Percentiles rank a stretch among this genome's conserved stretches.
phyloP scores from a whole-genome alignment of 2,329 filamentous ascomycete species.

The Ascosphaera apis region DNA sequence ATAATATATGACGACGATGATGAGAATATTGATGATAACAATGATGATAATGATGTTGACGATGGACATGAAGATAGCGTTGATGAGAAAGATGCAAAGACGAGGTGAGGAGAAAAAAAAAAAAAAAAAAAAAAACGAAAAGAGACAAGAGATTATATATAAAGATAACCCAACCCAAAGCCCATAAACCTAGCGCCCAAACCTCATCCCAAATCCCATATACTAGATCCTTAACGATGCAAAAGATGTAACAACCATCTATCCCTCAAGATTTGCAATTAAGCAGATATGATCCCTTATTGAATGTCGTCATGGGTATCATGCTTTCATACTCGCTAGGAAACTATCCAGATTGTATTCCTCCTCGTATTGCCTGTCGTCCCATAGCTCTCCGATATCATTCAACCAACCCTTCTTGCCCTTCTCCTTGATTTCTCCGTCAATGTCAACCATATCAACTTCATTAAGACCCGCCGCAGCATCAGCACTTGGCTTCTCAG shows the following conservation, averaged over 20 bases:
- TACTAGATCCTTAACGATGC: too few species aligned
- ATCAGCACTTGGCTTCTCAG: slow-evolving; percentile 40
- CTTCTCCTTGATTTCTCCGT: slow-evolving; percentile 78
- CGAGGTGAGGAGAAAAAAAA: slow-evolving; percentile 2
- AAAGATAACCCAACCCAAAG: too few species aligned
- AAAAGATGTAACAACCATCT: too few species aligned
- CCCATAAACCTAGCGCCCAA: too few species aligned
- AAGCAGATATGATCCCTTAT: too few species aligned
- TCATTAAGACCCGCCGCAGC: slow-evolving; percentile 33
- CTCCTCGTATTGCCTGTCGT: slow-evolving; percentile 93
- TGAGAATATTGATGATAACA: too few species aligned
- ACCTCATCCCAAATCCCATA: too few species aligned
- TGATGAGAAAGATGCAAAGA: slow-evolving; percentile 1
- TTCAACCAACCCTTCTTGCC: slow-evolving; percentile 95
- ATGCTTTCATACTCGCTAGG: slow-evolving; percentile 83
- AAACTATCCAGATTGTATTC: slow-evolving; percentile 93
- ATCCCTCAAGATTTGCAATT: too few species aligned
- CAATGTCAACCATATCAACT: slow-evolving; percentile 70
- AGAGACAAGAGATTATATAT: too few species aligned
- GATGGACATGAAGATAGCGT: slow-evolving; percentile 5
- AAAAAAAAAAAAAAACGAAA: slow-evolving; percentile 2
- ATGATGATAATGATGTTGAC: too few species aligned
- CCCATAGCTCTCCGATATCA: slow-evolving; percentile 88
- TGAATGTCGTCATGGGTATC: too few species aligned
- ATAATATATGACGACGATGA: too few species aligned